These are phyloP conservation scores for Singerocomus rubriflavus DNA, from an alignment of 1,284 basidiomycete genomes.

Conservation along the genomic window DNA sequence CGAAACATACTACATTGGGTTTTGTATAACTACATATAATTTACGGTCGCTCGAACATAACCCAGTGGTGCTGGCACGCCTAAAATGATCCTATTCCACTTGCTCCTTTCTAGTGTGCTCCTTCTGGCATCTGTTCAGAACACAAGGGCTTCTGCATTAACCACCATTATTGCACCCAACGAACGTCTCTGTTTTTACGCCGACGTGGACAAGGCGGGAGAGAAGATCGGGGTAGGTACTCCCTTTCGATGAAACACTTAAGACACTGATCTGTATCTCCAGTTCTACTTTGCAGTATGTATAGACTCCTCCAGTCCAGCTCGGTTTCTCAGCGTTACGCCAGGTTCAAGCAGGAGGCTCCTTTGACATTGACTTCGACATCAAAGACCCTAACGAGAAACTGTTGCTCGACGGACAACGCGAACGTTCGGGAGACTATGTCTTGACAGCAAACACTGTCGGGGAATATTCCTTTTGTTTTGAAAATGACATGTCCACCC, in stretches of 20 bases:
- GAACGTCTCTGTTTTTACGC: conserved; percentile 94
- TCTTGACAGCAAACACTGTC: conserved; percentile 90
- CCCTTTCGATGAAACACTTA: not conserved
- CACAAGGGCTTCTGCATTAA: conserved; percentile 68
- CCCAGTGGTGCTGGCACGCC: not conserved
- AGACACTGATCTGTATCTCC: conserved; percentile 10
- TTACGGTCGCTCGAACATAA: not conserved
- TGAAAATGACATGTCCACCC: conserved; percentile 92
- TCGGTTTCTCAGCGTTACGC: conserved; percentile 2
- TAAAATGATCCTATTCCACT: conserved; percentile 22
- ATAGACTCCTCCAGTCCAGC: conserved; percentile 34
- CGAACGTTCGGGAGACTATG: conserved; percentile 95
- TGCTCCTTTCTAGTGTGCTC: conserved; percentile 22
- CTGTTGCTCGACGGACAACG: conserved; percentile 82
- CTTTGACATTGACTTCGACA: conserved; percentile 95
- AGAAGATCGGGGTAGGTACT: conserved; percentile 80
- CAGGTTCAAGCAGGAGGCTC: conserved; percentile 95
- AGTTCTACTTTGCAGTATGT: conserved; percentile 63
- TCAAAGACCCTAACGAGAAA: conserved; percentile 88
- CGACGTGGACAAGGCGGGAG: conserved; percentile 91
- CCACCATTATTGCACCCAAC: conserved; percentile 82
- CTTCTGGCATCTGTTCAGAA: conserved; percentile 22
- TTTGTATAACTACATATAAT: not conserved
- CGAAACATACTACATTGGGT: conserved; percentile 9
- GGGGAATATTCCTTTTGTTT: conserved; percentile 99